Base-by-base conservation (phyloP, 257 asterid genomes). In the Solanum ossicruentum region DNA sequence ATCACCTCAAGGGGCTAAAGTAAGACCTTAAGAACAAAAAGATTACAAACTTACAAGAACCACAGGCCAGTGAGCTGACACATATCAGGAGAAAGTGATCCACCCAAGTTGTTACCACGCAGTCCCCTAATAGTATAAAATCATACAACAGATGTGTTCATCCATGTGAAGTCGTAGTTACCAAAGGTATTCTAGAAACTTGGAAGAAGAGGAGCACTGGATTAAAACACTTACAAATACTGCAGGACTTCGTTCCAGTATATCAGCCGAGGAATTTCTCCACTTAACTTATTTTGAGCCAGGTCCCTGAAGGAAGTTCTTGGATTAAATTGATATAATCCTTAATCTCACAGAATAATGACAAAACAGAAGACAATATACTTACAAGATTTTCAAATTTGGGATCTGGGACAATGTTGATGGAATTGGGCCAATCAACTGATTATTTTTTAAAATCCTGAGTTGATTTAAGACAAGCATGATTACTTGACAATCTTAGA, bases 171-270 rank as follows among this genome's bases (percentile, higher is more conserved):
- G 20, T 71, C 55, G 55, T 12, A 23, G 23, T 67, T 6, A 1
- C 23, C 23, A 10, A 11, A 63, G 17, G 70, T 43, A 4, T 72
- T n/a, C 12, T 20, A 43, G 7, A 65, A 26, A 65, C 72, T 26
- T 63, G 28, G 7, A 21, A 36, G 80, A 10, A 72, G 80, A 20
- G 36, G 57, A 72, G 0, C n/a, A 32, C 45, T 41, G 57, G 36
- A 26, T 39, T 16, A 4, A 20, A 15, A 52, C 23, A 91, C 99
- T 90, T 86, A 97, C 99, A 97, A 82, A 88, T 93, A 97, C 80
- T 94, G 99, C 60, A 97, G 89, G 86, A 97, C 98, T 92, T 97
- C 99, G 56, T 95, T 97, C 99, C 99, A 97, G 45, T 95, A 97
- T 69, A 97, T 83, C 9, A 95, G 93, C 86, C 99, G 90, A 10